phyloP scores from a whole-genome alignment of 768 basidiomycete species.

The Rhodocollybia butyracea region DNA sequence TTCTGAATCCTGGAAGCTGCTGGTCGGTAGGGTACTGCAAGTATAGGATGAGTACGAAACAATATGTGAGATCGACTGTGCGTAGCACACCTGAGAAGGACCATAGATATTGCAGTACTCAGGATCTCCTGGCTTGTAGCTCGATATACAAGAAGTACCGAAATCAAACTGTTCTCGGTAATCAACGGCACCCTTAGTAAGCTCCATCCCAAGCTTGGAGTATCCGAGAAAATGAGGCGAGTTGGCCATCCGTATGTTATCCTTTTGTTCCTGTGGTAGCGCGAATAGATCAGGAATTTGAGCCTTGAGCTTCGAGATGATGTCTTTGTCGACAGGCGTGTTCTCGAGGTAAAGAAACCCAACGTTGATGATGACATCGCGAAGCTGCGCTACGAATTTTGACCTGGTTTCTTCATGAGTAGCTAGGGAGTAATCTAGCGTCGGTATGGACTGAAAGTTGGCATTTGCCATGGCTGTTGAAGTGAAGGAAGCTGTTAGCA shows the following conservation, averaged over 20 bases:
- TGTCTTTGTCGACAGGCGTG: conserved; percentile 34
- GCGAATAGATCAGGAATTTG: conserved; percentile 47
- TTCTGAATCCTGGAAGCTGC: conserved; percentile 45
- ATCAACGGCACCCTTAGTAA: conserved; percentile 48
- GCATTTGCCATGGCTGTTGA: neutral
- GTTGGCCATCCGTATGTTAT: conserved; percentile 45
- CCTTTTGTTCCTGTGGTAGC: conserved; percentile 41
- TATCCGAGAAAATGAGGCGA: conserved; percentile 55
- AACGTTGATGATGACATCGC: conserved; percentile 48
- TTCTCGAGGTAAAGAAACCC: conserved; percentile 55
- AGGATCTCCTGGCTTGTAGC: conserved; percentile 33
- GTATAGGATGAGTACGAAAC: neutral
- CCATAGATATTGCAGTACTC: conserved; percentile 52
- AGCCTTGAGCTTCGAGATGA: conserved; percentile 35
- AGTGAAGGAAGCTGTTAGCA: too few species aligned
- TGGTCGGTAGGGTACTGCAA: conserved; percentile 6
- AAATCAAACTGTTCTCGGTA: conserved; percentile 53
- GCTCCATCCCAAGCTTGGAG: conserved; percentile 41
- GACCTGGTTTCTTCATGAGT: conserved; percentile 15
- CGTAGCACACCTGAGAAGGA: conserved; percentile 25
- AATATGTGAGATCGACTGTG: conserved; percentile 22
- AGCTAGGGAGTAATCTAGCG: conserved; percentile 7
- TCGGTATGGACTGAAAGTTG: conserved; percentile 7
- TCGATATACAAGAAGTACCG: conserved; percentile 36
- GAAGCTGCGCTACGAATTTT: conserved; percentile 42